Evolutionary conservation across 176 grass and related monocot genomes (phyloP), one percentile per base, ranked within the genome.

Genomic region (Cenchrus americanus): DNA sequence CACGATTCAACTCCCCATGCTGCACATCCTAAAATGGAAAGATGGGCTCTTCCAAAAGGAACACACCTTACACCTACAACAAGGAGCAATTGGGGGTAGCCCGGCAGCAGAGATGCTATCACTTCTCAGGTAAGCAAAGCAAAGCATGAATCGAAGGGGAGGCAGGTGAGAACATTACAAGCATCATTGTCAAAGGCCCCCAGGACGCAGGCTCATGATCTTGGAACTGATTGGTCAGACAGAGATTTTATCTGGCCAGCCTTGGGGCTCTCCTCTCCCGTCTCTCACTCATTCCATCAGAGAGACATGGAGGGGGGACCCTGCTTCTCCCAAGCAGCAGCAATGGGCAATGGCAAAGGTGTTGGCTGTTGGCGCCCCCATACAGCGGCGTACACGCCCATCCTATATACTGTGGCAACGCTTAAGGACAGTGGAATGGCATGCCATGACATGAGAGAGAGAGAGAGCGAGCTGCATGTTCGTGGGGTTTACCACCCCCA

Each of bases 1-100:
- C 47, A 68, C 63, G 42, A 71, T 86, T 80, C 27, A 84, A 6
- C 11, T 59, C 23, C 76, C 46, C 77, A 40, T 53, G 22, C 42
- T 53, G 22, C 42, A 17, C 46, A 69, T 34, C 81, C 86, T 50
- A 72, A 93, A 97, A 82, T 77, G 66, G 95, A 86, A 94, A 93
- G 78, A 62, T n/a, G 82, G 41, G 9, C 79, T 65, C 77, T 90
- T 86, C 90, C 87, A 88, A 86, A 94, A 82, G 89, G 27, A 86
- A 87, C 82, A 67, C 24, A 37, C 34, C 34, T 37, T 80, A 67
- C 24, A 37, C 34, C 34, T 37, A 37, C 82, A 86, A 91, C 82
- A 80, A 84, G 73, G 66, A 82, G 74, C 66, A 87, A 81, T 77
- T 57, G 75, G 73, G 71, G 30, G 17, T 17, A 41, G 7, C n/a